These are phyloP conservation scores for Botryotinia narcissicola DNA, from an alignment of 2,329 filamentous ascomycete species.

Conservation along the genomic window DNA sequence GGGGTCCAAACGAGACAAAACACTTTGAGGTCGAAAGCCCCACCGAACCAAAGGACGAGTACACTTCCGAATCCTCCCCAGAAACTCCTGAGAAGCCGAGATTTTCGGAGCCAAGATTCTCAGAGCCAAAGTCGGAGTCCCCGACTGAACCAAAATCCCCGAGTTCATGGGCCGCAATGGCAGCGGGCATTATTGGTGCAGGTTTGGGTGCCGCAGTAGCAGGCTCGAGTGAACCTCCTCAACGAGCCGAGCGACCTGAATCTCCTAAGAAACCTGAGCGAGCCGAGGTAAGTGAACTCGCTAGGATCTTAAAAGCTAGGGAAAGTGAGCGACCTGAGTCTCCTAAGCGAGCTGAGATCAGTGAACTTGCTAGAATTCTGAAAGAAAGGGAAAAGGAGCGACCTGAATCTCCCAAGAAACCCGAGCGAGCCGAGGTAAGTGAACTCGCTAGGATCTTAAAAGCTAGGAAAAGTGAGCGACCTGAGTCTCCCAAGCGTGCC, in stretches of 20 bases:
- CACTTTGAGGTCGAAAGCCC: conserved; percentile 62
- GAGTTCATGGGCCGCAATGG: conserved; percentile 51
- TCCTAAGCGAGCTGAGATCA: conserved; percentile 21
- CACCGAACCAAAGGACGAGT: conserved; percentile 41
- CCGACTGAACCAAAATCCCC: background rate
- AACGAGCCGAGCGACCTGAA: conserved; percentile 23
- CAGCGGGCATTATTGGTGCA: conserved; percentile 49
- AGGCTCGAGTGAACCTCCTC: conserved; percentile 29
- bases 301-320: conserved; percentile 9
- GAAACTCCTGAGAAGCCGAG: conserved; percentile 40
- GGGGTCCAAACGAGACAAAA: conserved; percentile 64
- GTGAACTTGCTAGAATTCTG: background rate
- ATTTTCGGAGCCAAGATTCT: conserved; percentile 18
- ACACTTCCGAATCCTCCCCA: conserved; percentile 29
- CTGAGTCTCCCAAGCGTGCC: conserved; percentile 20
- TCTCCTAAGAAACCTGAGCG: conserved; percentile 22
- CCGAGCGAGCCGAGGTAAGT: background rate
- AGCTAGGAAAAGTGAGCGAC: background rate
- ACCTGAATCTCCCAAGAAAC: conserved; percentile 20
- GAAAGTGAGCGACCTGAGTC: conserved; percentile 24
- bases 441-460: background rate
- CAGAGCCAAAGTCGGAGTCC: conserved; percentile 5
- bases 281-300: conserved; percentile 11
- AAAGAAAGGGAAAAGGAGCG: conserved; percentile 9
- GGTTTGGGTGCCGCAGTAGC: conserved; percentile 37